A percentile compares a stretch with the other conserved stretches of the same genome.
Evolutionary conservation across 129 eudicot genomes (phyloP).

Genomic region (Chrysanthemum makinoi): DNA sequence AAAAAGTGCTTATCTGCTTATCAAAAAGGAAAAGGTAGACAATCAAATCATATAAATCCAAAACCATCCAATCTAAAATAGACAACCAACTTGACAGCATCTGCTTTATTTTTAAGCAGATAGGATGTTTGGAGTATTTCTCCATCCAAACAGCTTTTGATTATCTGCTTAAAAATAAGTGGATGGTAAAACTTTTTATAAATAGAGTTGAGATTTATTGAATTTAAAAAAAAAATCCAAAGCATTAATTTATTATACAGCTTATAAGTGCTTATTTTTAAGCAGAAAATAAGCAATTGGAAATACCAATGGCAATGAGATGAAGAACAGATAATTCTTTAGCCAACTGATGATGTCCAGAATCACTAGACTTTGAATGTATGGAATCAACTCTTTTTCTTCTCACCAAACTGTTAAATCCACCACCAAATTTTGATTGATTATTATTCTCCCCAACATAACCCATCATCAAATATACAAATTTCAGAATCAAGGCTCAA

Average conservation of each 20-base stretch:
- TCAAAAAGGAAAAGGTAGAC: no score
- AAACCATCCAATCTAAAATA: not conserved
- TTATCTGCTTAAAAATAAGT: not conserved
- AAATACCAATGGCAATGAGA: conserved; percentile 77
- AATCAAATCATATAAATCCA: not conserved
- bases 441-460: not conserved
- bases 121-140: no score
- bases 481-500: no score
- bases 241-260: not conserved
- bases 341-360: conserved; percentile 79
- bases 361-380: conserved; percentile 46
- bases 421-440: conserved; percentile 5
- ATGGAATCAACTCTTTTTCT: conserved; percentile 89
- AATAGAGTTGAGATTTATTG: no score
- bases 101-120: no score
- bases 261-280: no score
- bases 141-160: no score
- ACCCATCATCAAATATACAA: conserved; percentile 50
- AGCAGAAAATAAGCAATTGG: no score
- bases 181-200: not conserved
- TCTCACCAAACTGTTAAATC: conserved; percentile 66
- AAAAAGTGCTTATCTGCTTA: no score
- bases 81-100: not conserved
- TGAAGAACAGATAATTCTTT: conserved; percentile 79
- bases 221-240: not conserved